Percentiles rank a stretch among this genome's conserved stretches.
These are phyloP conservation scores for Agrocybe pediades DNA, from an alignment of 768 basidiomycete genomes.

Conservation along the genomic window DNA sequence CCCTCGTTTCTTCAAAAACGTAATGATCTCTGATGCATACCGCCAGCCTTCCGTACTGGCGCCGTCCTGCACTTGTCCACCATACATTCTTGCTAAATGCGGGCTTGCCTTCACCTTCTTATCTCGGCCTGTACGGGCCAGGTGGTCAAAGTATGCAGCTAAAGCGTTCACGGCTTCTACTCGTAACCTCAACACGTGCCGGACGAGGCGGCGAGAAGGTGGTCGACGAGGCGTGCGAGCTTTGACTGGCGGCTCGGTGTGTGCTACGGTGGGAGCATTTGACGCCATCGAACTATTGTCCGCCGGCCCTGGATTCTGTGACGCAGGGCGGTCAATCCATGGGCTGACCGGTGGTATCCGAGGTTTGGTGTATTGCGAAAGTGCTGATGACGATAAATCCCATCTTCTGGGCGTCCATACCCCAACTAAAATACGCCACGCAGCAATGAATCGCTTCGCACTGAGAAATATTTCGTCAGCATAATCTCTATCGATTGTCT, in stretches of 20 bases:
- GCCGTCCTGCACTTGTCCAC: constrained; percentile 41
- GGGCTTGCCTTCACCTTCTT: constrained; percentile 45
- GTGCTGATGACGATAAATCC: constrained; percentile 77
- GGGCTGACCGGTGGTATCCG: constrained; percentile 65
- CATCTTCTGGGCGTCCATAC: constrained; percentile 87
- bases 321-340: constrained; percentile 58
- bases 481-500: neutral
- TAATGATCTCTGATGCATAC: constrained; percentile 68
- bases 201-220: constrained; percentile 81
- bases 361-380: constrained; percentile 74
- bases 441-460: constrained; percentile 82
- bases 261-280: constrained; percentile 22
- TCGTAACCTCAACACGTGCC: constrained; percentile 87
- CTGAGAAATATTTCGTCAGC: constrained; percentile 37
- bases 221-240: constrained; percentile 46
- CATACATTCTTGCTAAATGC: constrained; percentile 53
- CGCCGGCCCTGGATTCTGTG: constrained; percentile 15
- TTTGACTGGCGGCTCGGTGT: constrained; percentile 44
- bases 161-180: constrained; percentile 79
- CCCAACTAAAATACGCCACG: constrained; percentile 97
- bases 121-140: constrained; percentile 42
- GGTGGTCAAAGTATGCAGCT: constrained; percentile 67
- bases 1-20: constrained; percentile 68
- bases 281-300: constrained; percentile 16
- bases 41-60: constrained; percentile 53